phyloP scores from a whole-genome alignment of 2,329 filamentous ascomycete genomes.

The Colletotrichum gloeosporioides region DNA sequence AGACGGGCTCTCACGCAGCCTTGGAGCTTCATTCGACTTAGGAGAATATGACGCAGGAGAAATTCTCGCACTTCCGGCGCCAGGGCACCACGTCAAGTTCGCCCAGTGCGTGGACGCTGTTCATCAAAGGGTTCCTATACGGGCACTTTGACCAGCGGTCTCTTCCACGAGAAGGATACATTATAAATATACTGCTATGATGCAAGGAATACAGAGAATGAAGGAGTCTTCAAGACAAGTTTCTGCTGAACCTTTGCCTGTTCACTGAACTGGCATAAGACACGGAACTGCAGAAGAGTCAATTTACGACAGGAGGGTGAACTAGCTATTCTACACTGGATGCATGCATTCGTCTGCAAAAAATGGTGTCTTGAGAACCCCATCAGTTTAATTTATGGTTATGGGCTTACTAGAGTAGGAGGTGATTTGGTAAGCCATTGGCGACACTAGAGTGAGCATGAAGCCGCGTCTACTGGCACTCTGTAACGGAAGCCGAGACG shows the following conservation, averaged over 20 bases:
- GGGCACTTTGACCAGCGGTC: accelerated
- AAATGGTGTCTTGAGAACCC: background rate
- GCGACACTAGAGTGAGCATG: background rate
- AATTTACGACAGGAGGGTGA: background rate
- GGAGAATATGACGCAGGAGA: background rate
- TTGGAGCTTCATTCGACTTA: accelerated
- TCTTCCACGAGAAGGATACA: background rate
- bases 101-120: background rate
- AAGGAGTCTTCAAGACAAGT: background rate
- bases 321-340: background rate
- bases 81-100: background rate
- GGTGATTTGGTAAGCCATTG: background rate
- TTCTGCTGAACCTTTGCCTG: background rate
- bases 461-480: background rate
- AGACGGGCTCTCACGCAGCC: background rate
- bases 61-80: too few species aligned
- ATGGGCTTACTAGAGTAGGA: accelerated
- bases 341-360: accelerated
- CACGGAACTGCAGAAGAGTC: background rate
- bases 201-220: background rate
- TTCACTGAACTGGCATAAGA: background rate
- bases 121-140: background rate
- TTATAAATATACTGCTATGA: accelerated
- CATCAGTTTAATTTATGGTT: background rate
- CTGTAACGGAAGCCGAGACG: background rate